These are phyloP conservation scores for Tolypocladium ovalisporum DNA, from an alignment of 2,329 filamentous ascomycete genomes.

Conservation along the genomic window DNA sequence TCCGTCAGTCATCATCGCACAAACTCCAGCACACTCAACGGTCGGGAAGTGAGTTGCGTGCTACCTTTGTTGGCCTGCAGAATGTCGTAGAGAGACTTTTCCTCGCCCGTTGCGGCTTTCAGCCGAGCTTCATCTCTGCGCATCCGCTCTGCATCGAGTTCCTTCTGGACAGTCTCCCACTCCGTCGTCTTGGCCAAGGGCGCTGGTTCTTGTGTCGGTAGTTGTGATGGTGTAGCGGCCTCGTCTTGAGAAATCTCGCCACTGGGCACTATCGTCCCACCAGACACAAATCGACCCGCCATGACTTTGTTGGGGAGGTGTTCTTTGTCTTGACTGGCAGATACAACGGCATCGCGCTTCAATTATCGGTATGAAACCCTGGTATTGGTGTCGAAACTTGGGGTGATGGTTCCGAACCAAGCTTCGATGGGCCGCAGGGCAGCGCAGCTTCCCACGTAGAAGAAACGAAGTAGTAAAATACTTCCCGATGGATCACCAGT, in stretches of 20 bases:
- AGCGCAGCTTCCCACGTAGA: background rate
- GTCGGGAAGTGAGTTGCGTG: background rate
- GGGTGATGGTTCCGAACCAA: background rate
- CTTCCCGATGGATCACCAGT: background rate
- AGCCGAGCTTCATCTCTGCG: constrained; percentile 40
- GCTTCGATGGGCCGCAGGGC: background rate
- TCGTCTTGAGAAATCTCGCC: constrained; percentile 13
- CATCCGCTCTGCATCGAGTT: constrained; percentile 50
- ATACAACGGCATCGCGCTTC: background rate
- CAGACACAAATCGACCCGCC: constrained; percentile 45
- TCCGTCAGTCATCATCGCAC: background rate
- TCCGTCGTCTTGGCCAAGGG: constrained; percentile 23
- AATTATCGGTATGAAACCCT: background rate
- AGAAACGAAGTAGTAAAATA: background rate
- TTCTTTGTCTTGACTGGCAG: background rate
- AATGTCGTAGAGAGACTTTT: constrained; percentile 61
- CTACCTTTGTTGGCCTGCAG: constrained; percentile 76
- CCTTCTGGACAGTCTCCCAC: constrained; percentile 54
- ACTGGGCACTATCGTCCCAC: constrained; percentile 32
- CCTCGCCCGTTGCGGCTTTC: constrained; percentile 28
- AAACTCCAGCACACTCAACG: background rate
- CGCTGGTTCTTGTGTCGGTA: constrained; percentile 6
- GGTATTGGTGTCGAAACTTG: background rate
- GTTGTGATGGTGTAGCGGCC: background rate
- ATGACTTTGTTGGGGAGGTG: constrained; percentile 19